Conservation (phyloP, 805 yeast species). For the Middelhovenomyces tepae region DNA sequence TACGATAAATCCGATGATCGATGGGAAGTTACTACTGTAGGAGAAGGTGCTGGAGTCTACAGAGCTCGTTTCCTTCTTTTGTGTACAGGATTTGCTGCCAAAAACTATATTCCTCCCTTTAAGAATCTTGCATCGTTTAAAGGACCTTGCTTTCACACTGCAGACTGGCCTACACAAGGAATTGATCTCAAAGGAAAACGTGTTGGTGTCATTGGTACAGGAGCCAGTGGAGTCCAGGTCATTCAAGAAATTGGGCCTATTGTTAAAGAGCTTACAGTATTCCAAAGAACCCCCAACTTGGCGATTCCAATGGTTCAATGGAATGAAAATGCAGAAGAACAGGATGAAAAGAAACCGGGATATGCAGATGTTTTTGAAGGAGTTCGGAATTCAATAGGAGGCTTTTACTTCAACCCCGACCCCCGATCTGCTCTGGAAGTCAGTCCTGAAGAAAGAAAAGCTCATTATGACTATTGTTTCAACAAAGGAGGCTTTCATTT, state of each 20-base stretch:
- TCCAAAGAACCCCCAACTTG: conserved; percentile 23
- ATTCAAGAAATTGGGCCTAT: conserved; percentile 19
- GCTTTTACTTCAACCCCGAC: conserved; percentile 13
- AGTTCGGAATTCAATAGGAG: conserved; percentile 15
- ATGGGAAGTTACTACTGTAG: conserved; percentile 19
- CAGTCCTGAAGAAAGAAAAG: conserved; percentile 16
- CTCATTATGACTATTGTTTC: conserved; percentile 17
- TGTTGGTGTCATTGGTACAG: conserved; percentile 25
- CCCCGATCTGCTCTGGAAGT: conserved; percentile 15
- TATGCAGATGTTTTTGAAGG: conserved; percentile 2
- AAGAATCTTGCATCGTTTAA: conserved; percentile 19
- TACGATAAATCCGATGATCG: conserved; percentile 16
- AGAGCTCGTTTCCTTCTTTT: conserved; percentile 10
- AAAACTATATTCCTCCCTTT: conserved; percentile 19
- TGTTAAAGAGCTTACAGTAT: conserved; percentile 15
- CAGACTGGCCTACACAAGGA: conserved; percentile 21
- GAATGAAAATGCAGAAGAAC: background rate
- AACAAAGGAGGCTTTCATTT: conserved; percentile 24
- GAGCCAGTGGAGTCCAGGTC: conserved; percentile 27
- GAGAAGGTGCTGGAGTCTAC: conserved; percentile 12
- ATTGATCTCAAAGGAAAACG: conserved; percentile 17
- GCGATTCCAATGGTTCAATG: conserved; percentile 21
- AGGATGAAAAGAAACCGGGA: background rate
- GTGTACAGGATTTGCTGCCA: conserved; percentile 20
- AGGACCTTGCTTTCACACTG: conserved; percentile 21